Base-by-base conservation (phyloP, 1,284 basidiomycete species). In the Sanghuangporus baumii region DNA sequence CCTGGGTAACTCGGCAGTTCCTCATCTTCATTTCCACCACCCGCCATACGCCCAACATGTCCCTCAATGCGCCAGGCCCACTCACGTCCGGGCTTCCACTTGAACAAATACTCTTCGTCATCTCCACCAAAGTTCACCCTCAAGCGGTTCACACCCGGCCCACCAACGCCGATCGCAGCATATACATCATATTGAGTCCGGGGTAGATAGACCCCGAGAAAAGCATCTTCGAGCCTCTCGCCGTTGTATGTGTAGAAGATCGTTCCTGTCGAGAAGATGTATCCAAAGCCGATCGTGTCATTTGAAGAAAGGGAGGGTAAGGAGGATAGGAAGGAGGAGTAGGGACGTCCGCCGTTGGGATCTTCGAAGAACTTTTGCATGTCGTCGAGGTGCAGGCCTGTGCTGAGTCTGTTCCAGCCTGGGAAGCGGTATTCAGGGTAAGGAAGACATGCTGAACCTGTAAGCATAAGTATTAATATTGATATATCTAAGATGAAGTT, bases 201-300 rank as follows among this genome's bases (percentile, higher is more conserved):
- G 2, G 84, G 85, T 6, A 85, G 67, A 67, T 86, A 88, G 47
- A 85, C 68, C 0, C 85, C 86, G 4, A 68, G 74, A 71, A 88
- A 88, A 5, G 85, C 87, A 41, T 77, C 72, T 0, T 81, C 79
- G 0, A 88, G 78, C 1, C 81, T 80, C n/a, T 70, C 51, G 9
- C 86, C 87, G 65, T 89, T 87, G 71, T 82, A 80, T 3, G 87
- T 89, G 76, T 79, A 89, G 75, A 89, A 90, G 1, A 89, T 65
- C 23, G 73, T 69, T 0, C 80, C 81, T 0, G 75, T 72, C 23
- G 72, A 69, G 65, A 85, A 86, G 65, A 81, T 79, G 71, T 85
- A 87, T 0, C 86, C 87, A 60, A 85, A 87, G 3, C 87, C 86
- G 51, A 89, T 69, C 2, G 74, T 80, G 70, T 87, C 82, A 2